These are phyloP conservation scores for Bertia moriformis DNA, from an alignment of 2,329 filamentous ascomycete species.

Conservation along the genomic window DNA sequence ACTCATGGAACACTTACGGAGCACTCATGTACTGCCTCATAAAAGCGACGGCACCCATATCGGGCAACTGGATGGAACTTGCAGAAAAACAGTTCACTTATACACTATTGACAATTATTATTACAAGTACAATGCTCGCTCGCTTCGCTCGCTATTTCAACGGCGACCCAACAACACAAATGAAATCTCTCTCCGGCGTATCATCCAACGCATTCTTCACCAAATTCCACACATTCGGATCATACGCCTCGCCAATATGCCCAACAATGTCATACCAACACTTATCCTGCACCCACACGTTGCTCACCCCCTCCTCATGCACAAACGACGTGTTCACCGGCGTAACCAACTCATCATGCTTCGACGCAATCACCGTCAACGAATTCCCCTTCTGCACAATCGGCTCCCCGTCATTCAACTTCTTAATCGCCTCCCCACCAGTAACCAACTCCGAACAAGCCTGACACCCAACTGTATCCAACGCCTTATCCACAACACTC, in stretches of 20 bases:
- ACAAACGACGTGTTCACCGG: constrained; percentile 10
- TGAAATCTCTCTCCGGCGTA: constrained; percentile 5
- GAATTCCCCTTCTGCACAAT: constrained; percentile 17
- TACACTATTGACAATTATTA: too few relatives aligned
- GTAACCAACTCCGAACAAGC: not conserved
- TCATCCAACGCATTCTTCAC: constrained; percentile 17
- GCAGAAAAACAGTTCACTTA: too few relatives aligned
- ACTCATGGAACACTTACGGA: too few relatives aligned
- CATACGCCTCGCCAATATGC: constrained; percentile 20
- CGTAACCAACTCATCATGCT: constrained; percentile 17
- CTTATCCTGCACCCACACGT: constrained; percentile 16
- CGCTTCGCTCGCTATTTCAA: too few relatives aligned
- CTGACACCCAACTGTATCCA: not conserved
- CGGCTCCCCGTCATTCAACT: constrained; percentile 12
- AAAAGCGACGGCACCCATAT: too few relatives aligned
- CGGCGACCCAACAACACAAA: not conserved
- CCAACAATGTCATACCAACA: constrained; percentile 17
- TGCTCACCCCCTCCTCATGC: constrained; percentile 14
- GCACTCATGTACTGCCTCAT: too few relatives aligned
- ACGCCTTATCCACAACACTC: not conserved
- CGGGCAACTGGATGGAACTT: too few relatives aligned
- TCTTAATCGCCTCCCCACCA: not conserved
- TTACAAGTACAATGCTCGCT: too few relatives aligned
- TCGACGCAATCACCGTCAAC: constrained; percentile 17
- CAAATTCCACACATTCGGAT: constrained; percentile 20